Conservation (phyloP, 225 moss, liverwort and hornwort genomes). For the Bryum argenteum region DNA sequence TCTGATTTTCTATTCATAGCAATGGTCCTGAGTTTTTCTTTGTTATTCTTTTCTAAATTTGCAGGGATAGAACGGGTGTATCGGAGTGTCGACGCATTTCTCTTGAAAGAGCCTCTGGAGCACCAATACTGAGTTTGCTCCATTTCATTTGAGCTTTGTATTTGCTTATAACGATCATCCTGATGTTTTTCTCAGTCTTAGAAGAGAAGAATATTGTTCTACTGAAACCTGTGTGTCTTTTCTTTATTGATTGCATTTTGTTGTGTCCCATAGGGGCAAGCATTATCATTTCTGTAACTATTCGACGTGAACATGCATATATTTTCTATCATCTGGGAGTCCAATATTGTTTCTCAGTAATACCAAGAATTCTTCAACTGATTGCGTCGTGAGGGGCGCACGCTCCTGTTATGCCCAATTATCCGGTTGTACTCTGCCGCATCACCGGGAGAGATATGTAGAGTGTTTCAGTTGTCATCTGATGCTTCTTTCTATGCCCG, state of each 20-base stretch:
- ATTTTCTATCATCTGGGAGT: constrained; percentile 6
- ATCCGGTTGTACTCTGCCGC: neutral
- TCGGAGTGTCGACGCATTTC: constrained; percentile 9
- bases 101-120: constrained; percentile 35
- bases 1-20: neutral
- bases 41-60: neutral
- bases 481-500: no score
- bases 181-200: constrained; percentile 39
- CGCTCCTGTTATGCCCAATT: neutral
- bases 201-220: constrained; percentile 43
- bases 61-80: constrained; percentile 31
- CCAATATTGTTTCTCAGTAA: neutral
- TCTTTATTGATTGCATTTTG: constrained; percentile 32
- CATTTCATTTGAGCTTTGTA: constrained; percentile 43
- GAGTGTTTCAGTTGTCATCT: no score
- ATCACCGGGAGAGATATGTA: neutral
- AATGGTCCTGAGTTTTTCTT: neutral
- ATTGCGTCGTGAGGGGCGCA: neutral
- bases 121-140: constrained; percentile 28
- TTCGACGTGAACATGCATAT: constrained; percentile 32
- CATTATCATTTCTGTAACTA: constrained; percentile 36
- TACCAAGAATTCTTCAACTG: neutral
- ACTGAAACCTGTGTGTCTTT: constrained; percentile 37
- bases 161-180: constrained; percentile 33
- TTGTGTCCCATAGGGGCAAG: constrained; percentile 33